Base-by-base conservation (phyloP, 1,284 basidiomycete species). In the Austroboletus sp. region DNA sequence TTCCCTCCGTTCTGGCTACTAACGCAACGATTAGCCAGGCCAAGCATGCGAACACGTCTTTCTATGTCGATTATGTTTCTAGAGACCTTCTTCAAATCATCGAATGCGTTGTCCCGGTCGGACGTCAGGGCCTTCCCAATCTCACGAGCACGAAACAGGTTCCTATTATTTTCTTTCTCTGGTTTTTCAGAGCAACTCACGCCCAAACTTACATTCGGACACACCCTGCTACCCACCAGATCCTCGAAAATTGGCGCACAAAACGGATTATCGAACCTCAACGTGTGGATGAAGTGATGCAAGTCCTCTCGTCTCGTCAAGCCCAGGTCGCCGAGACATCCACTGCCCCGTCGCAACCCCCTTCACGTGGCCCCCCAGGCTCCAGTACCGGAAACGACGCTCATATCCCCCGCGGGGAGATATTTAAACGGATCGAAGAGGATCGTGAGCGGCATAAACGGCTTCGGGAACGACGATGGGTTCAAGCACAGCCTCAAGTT, bases 381-480 rank as follows among this genome's bases (percentile, higher is more conserved):
- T 11, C 48, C 3, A 17, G 25, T 13, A 6, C 45, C 0, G 45
- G 21, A 11, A 35, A 47, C 2, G 54, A 55, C 2, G 33, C 53
- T 0, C 62, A 51, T 63, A 81, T 81, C 55, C 79, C 69, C 40
- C 77, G 69, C 44, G 63, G 72, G 33, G 91, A 96, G 50, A 80
- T 93, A 21, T 78, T 92, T 52, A 82, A 86, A 37, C 82, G 92
- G 4, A 95, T 97, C 51, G 93, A 97, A 63, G 93, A 95, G 58
- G 94, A 97, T 64, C 76, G 93, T 2, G 93, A 97, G 62, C 78
- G 94, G 54, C 93, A 97, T 61, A 96, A 97, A 66, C 80, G 93
- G 2, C 74, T 97, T 1, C 79, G 91, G 35, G 93, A 97, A 65
- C 80, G 89, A 16, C 80, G 91, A 40, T 97, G 94, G 93, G 91